A percentile compares a stretch with the other conserved stretches of the same genome.
phyloP scores from a whole-genome alignment of 1,284 basidiomycete species.

The Fomitopsis pinicola region DNA sequence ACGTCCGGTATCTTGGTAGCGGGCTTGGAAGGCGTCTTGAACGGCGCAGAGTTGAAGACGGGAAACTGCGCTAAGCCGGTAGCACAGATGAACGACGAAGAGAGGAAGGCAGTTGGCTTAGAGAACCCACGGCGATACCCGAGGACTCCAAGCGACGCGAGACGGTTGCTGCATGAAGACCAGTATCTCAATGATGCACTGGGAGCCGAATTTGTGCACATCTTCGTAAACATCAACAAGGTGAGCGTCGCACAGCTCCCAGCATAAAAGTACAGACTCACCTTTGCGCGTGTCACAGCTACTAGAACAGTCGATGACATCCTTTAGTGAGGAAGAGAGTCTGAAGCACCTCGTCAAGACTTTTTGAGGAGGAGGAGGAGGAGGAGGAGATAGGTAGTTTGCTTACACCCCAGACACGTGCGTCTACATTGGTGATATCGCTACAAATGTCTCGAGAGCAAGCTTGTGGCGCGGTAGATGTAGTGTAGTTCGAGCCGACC shows the following conservation, averaged over 20 bases:
- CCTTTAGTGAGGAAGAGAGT: not conserved
- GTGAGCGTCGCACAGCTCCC: slow-evolving; percentile 24
- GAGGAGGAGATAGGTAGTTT: too few species aligned
- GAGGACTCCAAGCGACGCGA: slow-evolving; percentile 41
- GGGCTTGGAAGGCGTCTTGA: slow-evolving; percentile 39
- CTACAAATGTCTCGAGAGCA: too few species aligned
- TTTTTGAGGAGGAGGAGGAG: not conserved
- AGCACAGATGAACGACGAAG: slow-evolving; percentile 39
- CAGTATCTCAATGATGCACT: slow-evolving; percentile 33
- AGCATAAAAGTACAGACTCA: too few species aligned
- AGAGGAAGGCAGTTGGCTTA: slow-evolving; percentile 40
- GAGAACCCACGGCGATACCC: slow-evolving; percentile 37
- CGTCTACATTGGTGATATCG: too few species aligned
- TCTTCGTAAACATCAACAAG: slow-evolving; percentile 47
- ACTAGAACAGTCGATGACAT: not conserved
- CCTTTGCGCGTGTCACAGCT: not conserved
- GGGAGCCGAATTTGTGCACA: slow-evolving; percentile 43
- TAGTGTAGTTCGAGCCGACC: too few species aligned
- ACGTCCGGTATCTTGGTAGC: slow-evolving; percentile 45
- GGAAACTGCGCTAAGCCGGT: slow-evolving; percentile 32
- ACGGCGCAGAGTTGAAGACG: slow-evolving; percentile 30
- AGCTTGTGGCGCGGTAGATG: too few species aligned
- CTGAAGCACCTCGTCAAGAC: not conserved
- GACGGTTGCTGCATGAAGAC: slow-evolving; percentile 34
- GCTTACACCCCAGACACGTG: too few species aligned